Base-by-base conservation (phyloP, 1,139 yeast genomes). In the Kazachstania sp. region DNA sequence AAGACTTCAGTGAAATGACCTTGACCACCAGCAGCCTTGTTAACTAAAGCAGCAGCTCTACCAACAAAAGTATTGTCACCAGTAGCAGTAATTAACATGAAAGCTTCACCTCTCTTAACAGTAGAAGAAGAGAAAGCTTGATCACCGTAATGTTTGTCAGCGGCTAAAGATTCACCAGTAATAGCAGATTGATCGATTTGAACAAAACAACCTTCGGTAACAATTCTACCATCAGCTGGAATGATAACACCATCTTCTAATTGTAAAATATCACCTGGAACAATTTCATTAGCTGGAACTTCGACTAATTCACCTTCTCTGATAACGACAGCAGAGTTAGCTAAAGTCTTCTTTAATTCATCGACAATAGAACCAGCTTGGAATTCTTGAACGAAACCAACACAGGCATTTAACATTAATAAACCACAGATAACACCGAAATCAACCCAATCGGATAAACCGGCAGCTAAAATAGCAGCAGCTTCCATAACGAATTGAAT, bases 401-500 rank as follows among this genome's bases (percentile, higher is more conserved):
- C 97, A 63, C 75, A 74, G 58, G 97, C 97, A 74, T 90, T 90
- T 70, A 90, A 81, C 70, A 83, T 65, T 62, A 90, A 77, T 64
- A 90, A 75, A 71, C 85, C 97, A 72, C 87, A 81, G 67, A 90
- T 88, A 70, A 90, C 97, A 80, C 97, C 97, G 77, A 88, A 88
- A 79, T 88, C 97, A 67, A 90, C 96, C 97, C 97, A 90, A 75
- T 88, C 97, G 74, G 87, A 94, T 66, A 90, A 79, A 84, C 97
- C 97, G 58, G 95, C 95, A 63, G 97, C 97, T 71, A 90, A 78
- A 55, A 88, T 79, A 64, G 97, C 97, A 65, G 97, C 97, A 68
- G 95, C 88, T 75, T 88, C 97, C 97, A 90, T 90, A 69, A 90
- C 97, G 82, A 90, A 90, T 77, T 90, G 97, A 71, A 90, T 88